phyloP scores from a whole-genome alignment of 2,329 filamentous ascomycete genomes.

The Verticillium dahliae region DNA sequence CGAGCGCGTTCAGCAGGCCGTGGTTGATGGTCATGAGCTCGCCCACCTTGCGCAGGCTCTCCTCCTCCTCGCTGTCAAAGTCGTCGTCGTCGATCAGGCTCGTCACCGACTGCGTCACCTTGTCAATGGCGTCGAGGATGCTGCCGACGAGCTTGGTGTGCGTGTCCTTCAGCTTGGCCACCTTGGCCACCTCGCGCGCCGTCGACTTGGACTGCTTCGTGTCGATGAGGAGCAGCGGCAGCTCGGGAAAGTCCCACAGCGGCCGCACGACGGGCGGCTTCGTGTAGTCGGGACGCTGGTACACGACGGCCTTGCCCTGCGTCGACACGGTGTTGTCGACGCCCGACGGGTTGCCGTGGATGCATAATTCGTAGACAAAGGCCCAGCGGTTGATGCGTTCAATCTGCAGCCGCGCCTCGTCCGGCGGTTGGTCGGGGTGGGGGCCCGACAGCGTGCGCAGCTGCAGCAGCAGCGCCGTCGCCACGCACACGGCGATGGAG shows the following conservation, averaged over 20 bases:
- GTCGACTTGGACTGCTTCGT: slow-evolving; percentile 86
- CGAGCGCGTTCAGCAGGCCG: slow-evolving; percentile 80
- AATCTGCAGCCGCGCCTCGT: slow-evolving; percentile 83
- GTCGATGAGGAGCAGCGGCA: slow-evolving; percentile 85
- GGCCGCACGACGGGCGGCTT: slow-evolving; percentile 71
- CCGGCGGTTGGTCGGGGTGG: slow-evolving; percentile 80
- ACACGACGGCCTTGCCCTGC: slow-evolving; percentile 90
- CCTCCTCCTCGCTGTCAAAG: slow-evolving; percentile 60
- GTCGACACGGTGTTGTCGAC: slow-evolving; percentile 96
- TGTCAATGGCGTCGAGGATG: slow-evolving; percentile 82
- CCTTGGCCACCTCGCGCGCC: slow-evolving; percentile 77
- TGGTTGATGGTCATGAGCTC: slow-evolving; percentile 93
- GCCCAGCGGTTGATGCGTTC: slow-evolving; percentile 98
- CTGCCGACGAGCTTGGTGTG: slow-evolving; percentile 73
- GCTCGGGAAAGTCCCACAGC: slow-evolving; percentile 82
- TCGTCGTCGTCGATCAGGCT: slow-evolving; percentile 50
- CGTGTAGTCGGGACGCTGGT: slow-evolving; percentile 71
- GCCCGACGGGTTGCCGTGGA: slow-evolving; percentile 92
- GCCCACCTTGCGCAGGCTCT: slow-evolving; percentile 67
- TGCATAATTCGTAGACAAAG: slow-evolving; percentile 94
- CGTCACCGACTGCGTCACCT: slow-evolving; percentile 52
- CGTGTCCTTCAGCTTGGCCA: slow-evolving; percentile 60
- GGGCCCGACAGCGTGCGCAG: slow-evolving; percentile 83
- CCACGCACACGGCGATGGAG: slow-evolving; percentile 86
- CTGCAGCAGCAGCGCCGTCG: slow-evolving; percentile 78